Evolutionary conservation across 345 rosid genomes (phyloP).

Genomic region (Eucalyptus camaldulensis): DNA sequence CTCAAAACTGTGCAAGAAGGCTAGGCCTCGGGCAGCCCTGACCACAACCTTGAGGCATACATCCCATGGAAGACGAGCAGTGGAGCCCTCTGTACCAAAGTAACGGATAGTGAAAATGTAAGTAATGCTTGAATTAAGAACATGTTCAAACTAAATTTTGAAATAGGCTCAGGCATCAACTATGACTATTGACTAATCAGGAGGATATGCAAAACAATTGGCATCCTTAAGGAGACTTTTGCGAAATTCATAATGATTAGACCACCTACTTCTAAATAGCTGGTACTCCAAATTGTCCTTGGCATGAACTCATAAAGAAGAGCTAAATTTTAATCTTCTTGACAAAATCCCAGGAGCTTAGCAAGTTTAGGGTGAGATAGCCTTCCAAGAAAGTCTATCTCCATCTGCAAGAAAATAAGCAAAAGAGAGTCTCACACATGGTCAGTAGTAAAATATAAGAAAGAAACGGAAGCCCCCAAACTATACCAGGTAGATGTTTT

Average conservation of each 20-base stretch:
- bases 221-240: background rate
- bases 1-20: background rate
- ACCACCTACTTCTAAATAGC: background rate
- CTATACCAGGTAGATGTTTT: background rate
- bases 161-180: background rate
- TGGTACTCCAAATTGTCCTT: background rate
- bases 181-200: background rate
- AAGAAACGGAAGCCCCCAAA: background rate
- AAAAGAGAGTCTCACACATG: background rate
- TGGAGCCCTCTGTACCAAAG: background rate
- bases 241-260: accelerated
- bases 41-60: background rate
- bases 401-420: background rate
- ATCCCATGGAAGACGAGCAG: background rate
- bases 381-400: background rate
- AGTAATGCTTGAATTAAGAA: background rate
- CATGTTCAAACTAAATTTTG: background rate
- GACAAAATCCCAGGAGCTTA: background rate
- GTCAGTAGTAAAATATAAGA: accelerated
- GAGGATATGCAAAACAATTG: background rate
- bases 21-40: background rate
- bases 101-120: background rate
- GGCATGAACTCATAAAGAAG: background rate
- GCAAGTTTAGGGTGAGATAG: background rate
- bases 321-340: background rate